Evolutionary conservation across 441 rosid species (phyloP).

Genomic region (Adansonia gregorii): DNA sequence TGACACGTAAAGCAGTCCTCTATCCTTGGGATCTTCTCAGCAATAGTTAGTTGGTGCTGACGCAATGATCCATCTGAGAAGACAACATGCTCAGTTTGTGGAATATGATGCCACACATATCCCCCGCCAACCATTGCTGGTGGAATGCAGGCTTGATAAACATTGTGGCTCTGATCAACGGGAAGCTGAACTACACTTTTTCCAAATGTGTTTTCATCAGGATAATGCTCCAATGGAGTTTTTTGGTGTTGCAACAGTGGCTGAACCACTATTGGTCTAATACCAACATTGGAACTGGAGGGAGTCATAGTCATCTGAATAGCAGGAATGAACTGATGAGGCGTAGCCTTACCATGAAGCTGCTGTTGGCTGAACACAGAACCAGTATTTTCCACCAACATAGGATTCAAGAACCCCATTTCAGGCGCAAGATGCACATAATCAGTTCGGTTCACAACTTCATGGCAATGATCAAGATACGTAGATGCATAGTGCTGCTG

Average conservation of each 20-base stretch:
- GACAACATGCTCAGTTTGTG: constrained; percentile 44
- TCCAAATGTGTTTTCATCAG: constrained; percentile 44
- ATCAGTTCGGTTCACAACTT: constrained; percentile 39
- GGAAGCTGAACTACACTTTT: constrained; percentile 53
- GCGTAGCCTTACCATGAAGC: constrained; percentile 34
- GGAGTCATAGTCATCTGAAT: constrained; percentile 50
- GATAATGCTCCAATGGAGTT: constrained; percentile 41
- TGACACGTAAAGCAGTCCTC: constrained; percentile 68
- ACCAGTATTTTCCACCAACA: constrained; percentile 43
- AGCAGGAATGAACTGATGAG: constrained; percentile 54
- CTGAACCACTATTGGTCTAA: constrained; percentile 51
- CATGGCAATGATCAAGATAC: constrained; percentile 48
- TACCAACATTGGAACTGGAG: constrained; percentile 44
- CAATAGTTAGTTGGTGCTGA: constrained; percentile 41
- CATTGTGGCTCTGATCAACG: constrained; percentile 48
- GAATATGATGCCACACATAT: constrained; percentile 55
- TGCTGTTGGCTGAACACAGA: constrained; percentile 46
- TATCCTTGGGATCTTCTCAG: constrained; percentile 42
- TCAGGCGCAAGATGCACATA: constrained; percentile 44
- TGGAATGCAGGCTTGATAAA: constrained; percentile 46
- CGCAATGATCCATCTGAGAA: constrained; percentile 51
- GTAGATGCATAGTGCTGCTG: constrained; percentile 44
- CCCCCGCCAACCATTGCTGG: constrained; percentile 51
- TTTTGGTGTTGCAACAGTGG: constrained; percentile 49
- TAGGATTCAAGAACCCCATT: constrained; percentile 50